Conservation (phyloP, 441 rosid species). For the Pelargonium citronellum region DNA sequence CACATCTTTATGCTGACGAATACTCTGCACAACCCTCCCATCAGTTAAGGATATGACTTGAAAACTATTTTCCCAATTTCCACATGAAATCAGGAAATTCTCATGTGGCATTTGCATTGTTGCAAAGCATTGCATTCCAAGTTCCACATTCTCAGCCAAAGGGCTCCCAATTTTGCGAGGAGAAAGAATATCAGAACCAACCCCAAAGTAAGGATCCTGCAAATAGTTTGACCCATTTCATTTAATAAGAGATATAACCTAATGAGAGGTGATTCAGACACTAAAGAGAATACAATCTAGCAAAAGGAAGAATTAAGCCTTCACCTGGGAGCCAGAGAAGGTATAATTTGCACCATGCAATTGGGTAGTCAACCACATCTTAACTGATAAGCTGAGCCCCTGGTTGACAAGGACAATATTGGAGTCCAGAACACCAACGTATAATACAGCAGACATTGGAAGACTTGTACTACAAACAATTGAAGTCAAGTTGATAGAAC, state of each 20-base stretch:
- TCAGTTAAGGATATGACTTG: conserved; percentile 82
- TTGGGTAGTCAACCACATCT: conserved; percentile 94
- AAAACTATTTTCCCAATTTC: conserved; percentile 99
- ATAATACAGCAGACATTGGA: conserved; percentile 65
- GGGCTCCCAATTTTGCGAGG: conserved; percentile 89
- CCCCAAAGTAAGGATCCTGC: conserved; percentile 95
- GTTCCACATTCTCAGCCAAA: conserved; percentile 69
- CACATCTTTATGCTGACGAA: conserved; percentile 93
- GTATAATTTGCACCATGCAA: conserved; percentile 95
- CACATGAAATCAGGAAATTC: conserved; percentile 84
- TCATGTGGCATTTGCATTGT: conserved; percentile 70
- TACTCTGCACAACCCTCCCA: conserved; percentile 94
- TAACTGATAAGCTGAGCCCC: conserved; percentile 84
- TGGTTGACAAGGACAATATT: conserved; percentile 78
- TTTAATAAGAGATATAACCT: conserved; percentile 9
- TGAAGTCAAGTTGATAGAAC: conserved; percentile 84
- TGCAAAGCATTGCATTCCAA: conserved; percentile 81
- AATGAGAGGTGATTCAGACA: not conserved
- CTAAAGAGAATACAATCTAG: not conserved
- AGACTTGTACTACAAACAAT: conserved; percentile 48
- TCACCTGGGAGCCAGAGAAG: conserved; percentile 86
- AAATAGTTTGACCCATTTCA: conserved; percentile 15
- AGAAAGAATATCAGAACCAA: conserved; percentile 91
- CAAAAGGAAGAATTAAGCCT: not conserved
- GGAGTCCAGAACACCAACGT: conserved; percentile 68